phyloP scores from a whole-genome alignment of 495 filamentous ascomycete genomes.

The Parmelia sp. region DNA sequence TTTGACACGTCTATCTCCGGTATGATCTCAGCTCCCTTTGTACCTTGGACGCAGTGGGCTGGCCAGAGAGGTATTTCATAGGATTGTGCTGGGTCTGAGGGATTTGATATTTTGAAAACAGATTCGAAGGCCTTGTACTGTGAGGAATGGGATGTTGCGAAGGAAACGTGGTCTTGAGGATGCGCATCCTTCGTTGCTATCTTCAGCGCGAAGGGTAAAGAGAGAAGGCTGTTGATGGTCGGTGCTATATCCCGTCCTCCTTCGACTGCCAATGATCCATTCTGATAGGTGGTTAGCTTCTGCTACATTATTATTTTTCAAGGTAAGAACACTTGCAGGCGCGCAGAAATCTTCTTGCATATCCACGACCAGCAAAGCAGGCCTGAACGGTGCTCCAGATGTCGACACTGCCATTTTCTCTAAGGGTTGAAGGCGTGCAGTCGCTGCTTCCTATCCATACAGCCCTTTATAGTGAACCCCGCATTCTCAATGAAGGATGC shows the following conservation, averaged over 20 bases:
- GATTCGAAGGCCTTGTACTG: conserved; percentile 64
- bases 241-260: conserved; percentile 63
- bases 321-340: conserved; percentile 51
- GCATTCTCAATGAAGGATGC: background rate
- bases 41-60: conserved; percentile 74
- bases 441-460: background rate
- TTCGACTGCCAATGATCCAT: conserved; percentile 73
- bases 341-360: conserved; percentile 97
- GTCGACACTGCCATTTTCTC: conserved; percentile 8
- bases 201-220: conserved; percentile 62
- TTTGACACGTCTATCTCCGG: conserved; percentile 59
- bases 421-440: background rate
- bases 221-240: conserved; percentile 68
- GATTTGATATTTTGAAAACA: conserved; percentile 59
- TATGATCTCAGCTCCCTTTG: conserved; percentile 65
- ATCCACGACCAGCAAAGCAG: conserved; percentile 72
- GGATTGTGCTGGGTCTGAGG: conserved; percentile 53
- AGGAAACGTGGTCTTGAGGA: conserved; percentile 79
- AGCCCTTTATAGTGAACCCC: background rate
- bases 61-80: conserved; percentile 78
- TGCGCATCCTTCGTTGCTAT: conserved; percentile 90
- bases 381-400: conserved; percentile 34
- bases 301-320: conserved; percentile 5
- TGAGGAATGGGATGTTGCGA: conserved; percentile 68
- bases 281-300: conserved; percentile 39